Base-by-base conservation (phyloP, 768 basidiomycete genomes). In the Megacollybia marginata region DNA sequence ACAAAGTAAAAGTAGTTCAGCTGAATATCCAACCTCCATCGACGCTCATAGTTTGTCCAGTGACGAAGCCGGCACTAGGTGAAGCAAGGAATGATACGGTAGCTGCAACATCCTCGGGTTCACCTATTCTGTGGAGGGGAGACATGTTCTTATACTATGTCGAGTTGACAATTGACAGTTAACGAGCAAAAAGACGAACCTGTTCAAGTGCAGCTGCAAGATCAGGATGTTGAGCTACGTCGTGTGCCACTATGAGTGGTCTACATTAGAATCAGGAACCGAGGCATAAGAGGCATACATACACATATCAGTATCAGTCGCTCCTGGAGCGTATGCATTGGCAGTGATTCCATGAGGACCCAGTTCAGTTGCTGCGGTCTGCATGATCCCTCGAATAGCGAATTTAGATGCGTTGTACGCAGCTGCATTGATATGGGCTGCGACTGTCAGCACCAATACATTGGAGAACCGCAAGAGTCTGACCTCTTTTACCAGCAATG, bases 311-410 rank as follows among this genome's bases (percentile, higher is more conserved):
- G 38, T 40, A 0, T 57, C 38, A 40, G 67, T 63, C 13, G 50
- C 7, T 3, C 70, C 67, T 0, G 72, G 73, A 2, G 69, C 66
- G 48, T 74, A 72, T 1, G 67, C 58, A 45, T 73, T 72, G 4
- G 69, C 72, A 0, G 69, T 71, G 33, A 73, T 71, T 9, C 57
- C 53, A 51, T 69, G 51, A 13, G 58, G 45, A 1, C 62, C 65
- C 23, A 69, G 57, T 52, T 73, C 71, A 9, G 48, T 48, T 9
- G 62, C 62, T 60, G 65, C 60, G 2, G 57, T 56, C 48, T 74
- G 74, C 7, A 70, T 74, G 16, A 75, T 47, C 1, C 67, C 69
- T 31, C 70, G 66, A 31, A 75, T 48, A 9, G 68, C 70, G 33
- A 69, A 74, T 42, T 76, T 76, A 9, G 69, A 65, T 9, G 69